Conservation (phyloP, 768 basidiomycete species). For the Lyophyllum shimeji region DNA sequence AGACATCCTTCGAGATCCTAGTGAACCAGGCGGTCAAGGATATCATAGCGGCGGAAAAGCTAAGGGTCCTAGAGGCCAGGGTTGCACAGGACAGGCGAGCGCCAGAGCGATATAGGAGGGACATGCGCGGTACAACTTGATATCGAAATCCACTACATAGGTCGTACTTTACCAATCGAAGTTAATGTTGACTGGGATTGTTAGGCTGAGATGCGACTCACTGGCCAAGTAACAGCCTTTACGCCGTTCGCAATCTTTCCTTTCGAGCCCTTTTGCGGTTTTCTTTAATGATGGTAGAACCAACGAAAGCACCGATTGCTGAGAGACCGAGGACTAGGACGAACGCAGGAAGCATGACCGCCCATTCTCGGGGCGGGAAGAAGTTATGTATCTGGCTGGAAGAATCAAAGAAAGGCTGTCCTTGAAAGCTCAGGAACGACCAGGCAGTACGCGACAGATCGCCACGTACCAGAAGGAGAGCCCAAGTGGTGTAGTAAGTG, state of each 20-base stretch:
- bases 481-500: slow-evolving; percentile 91
- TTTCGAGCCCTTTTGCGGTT: slow-evolving; percentile 66
- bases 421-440: slow-evolving; percentile 11
- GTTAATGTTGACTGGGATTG: neutral
- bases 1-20: slow-evolving; percentile 43
- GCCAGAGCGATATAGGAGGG: slow-evolving; percentile 25
- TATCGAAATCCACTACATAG: neutral
- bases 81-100: slow-evolving; percentile 29
- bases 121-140: slow-evolving; percentile 15
- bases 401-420: slow-evolving; percentile 78
- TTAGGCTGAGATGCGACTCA: neutral
- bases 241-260: slow-evolving; percentile 62
- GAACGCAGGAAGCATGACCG: slow-evolving; percentile 81
- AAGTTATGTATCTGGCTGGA: slow-evolving; percentile 71
- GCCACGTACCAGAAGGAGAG: slow-evolving; percentile 73
- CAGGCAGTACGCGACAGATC: neutral
- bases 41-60: slow-evolving; percentile 67
- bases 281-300: slow-evolving; percentile 71
- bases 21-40: slow-evolving; percentile 63
- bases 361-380: slow-evolving; percentile 94
- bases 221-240: slow-evolving; percentile 18
- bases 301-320: slow-evolving; percentile 82
- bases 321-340: slow-evolving; percentile 78
- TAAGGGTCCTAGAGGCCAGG: slow-evolving; percentile 49
- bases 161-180: neutral